Conservation (phyloP, 2,329 filamentous ascomycete species). For the Paracamarosporium sp. region DNA sequence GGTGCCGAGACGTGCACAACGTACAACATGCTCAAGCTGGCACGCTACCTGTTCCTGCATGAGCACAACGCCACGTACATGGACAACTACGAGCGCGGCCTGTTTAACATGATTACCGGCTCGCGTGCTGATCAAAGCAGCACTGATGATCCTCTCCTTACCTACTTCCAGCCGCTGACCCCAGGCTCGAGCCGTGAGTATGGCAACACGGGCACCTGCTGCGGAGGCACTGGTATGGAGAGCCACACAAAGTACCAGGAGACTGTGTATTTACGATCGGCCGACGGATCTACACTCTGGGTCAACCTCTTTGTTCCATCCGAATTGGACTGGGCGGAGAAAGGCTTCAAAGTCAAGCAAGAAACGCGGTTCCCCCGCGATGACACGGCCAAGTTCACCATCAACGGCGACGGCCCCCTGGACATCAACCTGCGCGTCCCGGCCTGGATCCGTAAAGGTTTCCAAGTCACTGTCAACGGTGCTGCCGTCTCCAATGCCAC, state of each 20-base stretch:
- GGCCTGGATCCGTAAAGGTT: slow-evolving; percentile 16
- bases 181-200: slow-evolving; percentile 16
- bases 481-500: neutral
- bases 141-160: slow-evolving; percentile 14
- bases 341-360: slow-evolving; percentile 12
- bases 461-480: slow-evolving; percentile 14
- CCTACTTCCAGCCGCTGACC: slow-evolving; percentile 19
- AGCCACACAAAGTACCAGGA: slow-evolving; percentile 23
- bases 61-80: slow-evolving; percentile 21
- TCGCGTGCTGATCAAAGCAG: slow-evolving; percentile 15
- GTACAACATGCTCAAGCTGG: slow-evolving; percentile 22
- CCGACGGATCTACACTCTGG: slow-evolving; percentile 15
- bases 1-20: slow-evolving; percentile 23
- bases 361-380: slow-evolving; percentile 17
- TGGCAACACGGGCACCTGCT: slow-evolving; percentile 21
- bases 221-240: slow-evolving; percentile 21
- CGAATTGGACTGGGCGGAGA: slow-evolving; percentile 13
- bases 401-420: slow-evolving; percentile 13
- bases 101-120: slow-evolving; percentile 22
- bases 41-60: slow-evolving; percentile 17
- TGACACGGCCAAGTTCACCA: slow-evolving; percentile 16
- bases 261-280: slow-evolving; percentile 19
- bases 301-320: slow-evolving; percentile 19
- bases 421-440: slow-evolving; percentile 19
- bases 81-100: slow-evolving; percentile 21